A percentile compares a stretch with the other conserved stretches of the same genome.
These are phyloP conservation scores for Lophium mytilinum DNA, from an alignment of 495 filamentous ascomycete genomes.

Conservation along the genomic window DNA sequence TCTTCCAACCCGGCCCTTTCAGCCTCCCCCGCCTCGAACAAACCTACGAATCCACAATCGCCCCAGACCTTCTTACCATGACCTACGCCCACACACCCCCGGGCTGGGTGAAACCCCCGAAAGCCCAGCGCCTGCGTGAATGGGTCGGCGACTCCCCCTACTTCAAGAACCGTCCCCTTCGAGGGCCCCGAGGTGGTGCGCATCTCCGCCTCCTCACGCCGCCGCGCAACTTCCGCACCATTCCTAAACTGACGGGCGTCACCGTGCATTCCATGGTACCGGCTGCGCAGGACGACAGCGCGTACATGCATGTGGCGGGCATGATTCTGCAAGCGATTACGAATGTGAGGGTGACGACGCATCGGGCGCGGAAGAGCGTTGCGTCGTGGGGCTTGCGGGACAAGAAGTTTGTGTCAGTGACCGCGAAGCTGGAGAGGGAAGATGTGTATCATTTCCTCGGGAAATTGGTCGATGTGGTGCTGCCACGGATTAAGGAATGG, in stretches of 20 bases:
- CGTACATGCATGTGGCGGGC: constrained; percentile 67
- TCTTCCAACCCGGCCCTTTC: constrained; percentile 91
- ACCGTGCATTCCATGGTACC: constrained; percentile 67
- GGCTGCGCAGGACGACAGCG: constrained; percentile 52
- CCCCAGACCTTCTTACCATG: constrained; percentile 83
- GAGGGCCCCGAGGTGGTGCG: constrained; percentile 68
- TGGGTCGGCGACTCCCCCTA: constrained; percentile 93
- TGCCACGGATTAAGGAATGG: constrained; percentile 95
- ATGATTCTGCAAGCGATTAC: constrained; percentile 81
- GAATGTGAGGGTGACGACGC: constrained; percentile 62
- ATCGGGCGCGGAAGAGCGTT: constrained; percentile 58
- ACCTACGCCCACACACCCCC: constrained; percentile 75
- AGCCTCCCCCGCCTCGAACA: constrained; percentile 78
- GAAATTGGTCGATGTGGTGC: constrained; percentile 75
- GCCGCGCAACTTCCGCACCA: constrained; percentile 73
- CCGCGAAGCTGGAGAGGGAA: constrained; percentile 63
- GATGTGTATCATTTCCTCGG: constrained; percentile 82
- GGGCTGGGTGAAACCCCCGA: constrained; percentile 55
- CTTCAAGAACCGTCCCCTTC: constrained; percentile 79
- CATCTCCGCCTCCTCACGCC: constrained; percentile 63
- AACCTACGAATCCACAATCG: constrained; percentile 78
- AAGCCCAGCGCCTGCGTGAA: constrained; percentile 62
- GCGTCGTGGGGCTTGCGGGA: constrained; percentile 51
- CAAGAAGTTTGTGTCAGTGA: constrained; percentile 55
- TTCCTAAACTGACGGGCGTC: constrained; percentile 73